phyloP scores from a whole-genome alignment of 2,329 filamentous ascomycete genomes.

The Zymoseptoria crescenta region DNA sequence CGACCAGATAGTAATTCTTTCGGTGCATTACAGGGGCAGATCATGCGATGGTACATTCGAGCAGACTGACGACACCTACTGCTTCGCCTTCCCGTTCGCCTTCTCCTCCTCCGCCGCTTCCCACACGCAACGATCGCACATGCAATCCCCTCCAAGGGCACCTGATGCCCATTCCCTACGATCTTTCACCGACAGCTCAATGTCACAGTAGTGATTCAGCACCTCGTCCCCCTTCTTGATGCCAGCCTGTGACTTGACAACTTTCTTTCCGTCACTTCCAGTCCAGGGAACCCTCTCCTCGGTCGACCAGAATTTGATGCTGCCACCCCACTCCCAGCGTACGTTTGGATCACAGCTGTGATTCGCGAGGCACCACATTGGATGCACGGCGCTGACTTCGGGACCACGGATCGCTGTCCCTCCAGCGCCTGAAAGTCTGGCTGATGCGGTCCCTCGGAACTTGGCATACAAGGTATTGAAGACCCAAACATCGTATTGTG shows the following conservation, averaged over 20 bases:
- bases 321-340: slow-evolving; percentile 82
- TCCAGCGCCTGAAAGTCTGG: slow-evolving; percentile 54
- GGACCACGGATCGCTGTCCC: slow-evolving; percentile 63
- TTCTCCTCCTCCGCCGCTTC: slow-evolving; percentile 40
- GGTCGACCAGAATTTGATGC: slow-evolving; percentile 62
- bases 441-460: slow-evolving; percentile 86
- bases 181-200: slow-evolving; percentile 66
- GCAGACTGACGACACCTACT: neutral
- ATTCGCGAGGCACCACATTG: slow-evolving; percentile 93
- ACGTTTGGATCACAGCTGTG: slow-evolving; percentile 96
- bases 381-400: slow-evolving; percentile 87
- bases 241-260: slow-evolving; percentile 36
- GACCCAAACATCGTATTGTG: slow-evolving; percentile 66
- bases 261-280: slow-evolving; percentile 23
- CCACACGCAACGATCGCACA: slow-evolving; percentile 72
- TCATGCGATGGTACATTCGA: neutral
- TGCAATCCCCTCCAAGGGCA: slow-evolving; percentile 80
- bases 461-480: slow-evolving; percentile 90
- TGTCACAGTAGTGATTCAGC: slow-evolving; percentile 89
- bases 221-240: slow-evolving; percentile 77
- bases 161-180: slow-evolving; percentile 83
- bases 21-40: neutral
- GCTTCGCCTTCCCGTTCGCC: neutral
- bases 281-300: slow-evolving; percentile 49
- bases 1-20: no score